A percentile compares a stretch with the other conserved stretches of the same genome.
These are phyloP conservation scores for Oryza rufipogon DNA, from an alignment of 176 grass and related monocot genomes.

Conservation along the genomic window DNA sequence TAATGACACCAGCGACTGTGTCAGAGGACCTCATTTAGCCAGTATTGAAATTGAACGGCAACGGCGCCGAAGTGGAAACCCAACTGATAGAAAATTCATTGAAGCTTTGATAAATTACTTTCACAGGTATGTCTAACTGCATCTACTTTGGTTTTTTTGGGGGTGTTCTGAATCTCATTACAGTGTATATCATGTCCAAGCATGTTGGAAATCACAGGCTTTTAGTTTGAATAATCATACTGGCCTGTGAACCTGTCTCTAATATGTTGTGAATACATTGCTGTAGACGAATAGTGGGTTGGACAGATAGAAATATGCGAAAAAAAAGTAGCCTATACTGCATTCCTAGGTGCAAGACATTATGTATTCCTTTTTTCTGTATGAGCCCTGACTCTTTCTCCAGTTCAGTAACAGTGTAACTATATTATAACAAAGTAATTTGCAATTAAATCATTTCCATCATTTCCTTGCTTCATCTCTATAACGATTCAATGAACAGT, in stretches of 20 bases:
- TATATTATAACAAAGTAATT: not conserved
- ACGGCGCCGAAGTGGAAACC: slow-evolving; percentile 52
- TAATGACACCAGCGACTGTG: slow-evolving; percentile 55
- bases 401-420: not conserved
- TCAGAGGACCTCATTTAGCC: slow-evolving; percentile 87
- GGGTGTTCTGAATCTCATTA: slow-evolving; percentile 10
- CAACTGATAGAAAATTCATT: slow-evolving; percentile 59
- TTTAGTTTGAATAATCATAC: not conserved
- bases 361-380: not conserved
- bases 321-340: not conserved
- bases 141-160: not conserved
- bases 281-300: not conserved
- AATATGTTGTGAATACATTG: not conserved
- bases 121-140: slow-evolving; percentile 58
- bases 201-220: slow-evolving; percentile 20
- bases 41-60: slow-evolving; percentile 88
- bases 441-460: no score
- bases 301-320: not conserved
- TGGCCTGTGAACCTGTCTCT: not conserved
- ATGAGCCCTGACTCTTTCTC: not conserved
- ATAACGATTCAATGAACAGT: no score
- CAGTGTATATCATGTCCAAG: slow-evolving; percentile 22
- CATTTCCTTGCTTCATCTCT: no score
- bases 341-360: not conserved
- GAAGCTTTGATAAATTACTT: slow-evolving; percentile 84